These are phyloP conservation scores for Cutaneotrichosporon mucoides DNA, from an alignment of 1,284 basidiomycete species.

Conservation along the genomic window DNA sequence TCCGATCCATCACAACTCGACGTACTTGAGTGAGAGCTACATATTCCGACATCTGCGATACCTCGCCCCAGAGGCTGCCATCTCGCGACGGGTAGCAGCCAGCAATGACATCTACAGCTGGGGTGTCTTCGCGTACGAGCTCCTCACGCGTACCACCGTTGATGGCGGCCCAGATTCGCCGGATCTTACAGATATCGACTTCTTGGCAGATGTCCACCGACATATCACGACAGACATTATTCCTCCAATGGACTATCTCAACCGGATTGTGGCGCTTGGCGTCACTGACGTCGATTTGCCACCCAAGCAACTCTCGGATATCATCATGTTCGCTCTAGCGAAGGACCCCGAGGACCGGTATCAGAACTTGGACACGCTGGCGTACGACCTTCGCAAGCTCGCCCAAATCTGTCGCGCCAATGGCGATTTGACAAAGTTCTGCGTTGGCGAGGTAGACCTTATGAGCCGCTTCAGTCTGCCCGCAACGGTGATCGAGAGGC, in stretches of 20 bases:
- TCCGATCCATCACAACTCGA: constrained; percentile 15
- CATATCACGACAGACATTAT: constrained; percentile 24
- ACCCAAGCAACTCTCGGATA: constrained; percentile 33
- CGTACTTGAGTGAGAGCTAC: constrained; percentile 23
- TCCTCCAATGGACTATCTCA: constrained; percentile 19
- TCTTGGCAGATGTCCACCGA: constrained; percentile 33
- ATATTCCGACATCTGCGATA: constrained; percentile 35
- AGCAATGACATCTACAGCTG: constrained; percentile 41
- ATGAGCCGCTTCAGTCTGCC: constrained; percentile 35
- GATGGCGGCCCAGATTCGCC: constrained; percentile 29
- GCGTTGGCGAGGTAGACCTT: constrained; percentile 35
- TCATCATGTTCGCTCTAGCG: constrained; percentile 38
- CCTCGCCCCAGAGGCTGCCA: constrained; percentile 38
- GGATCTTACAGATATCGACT: constrained; percentile 25
- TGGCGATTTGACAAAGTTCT: constrained; percentile 31
- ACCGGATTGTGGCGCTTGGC: constrained; percentile 15
- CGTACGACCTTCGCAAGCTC: constrained; percentile 36
- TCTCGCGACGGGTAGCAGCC: constrained; percentile 20
- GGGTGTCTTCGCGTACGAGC: constrained; percentile 40
- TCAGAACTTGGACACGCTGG: constrained; percentile 28
- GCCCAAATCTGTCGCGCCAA: constrained; percentile 22
- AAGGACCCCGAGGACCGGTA: constrained; percentile 40
- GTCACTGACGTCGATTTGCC: constrained; percentile 17
- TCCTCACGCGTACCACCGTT: constrained; percentile 34
- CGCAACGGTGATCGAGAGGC: constrained; percentile 26